Evolutionary conservation across 148 eudicot species (phyloP), one percentile per base, ranked within the genome.

Genomic region (Vaccinium macrocarpon): DNA sequence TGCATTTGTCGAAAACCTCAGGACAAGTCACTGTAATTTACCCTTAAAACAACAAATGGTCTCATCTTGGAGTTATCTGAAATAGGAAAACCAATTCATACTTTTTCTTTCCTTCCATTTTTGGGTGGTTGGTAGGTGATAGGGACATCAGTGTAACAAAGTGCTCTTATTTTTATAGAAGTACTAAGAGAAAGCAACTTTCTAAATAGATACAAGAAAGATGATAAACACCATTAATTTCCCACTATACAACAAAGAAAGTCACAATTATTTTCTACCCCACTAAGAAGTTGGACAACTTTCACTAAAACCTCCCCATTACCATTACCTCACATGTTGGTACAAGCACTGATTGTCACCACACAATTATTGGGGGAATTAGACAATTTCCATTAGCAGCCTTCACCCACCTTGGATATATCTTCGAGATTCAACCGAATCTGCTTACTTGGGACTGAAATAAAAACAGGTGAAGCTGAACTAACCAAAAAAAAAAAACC

Each of bases 321-420:
- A 48, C 56, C 56, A 76, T 49, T 76, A 27, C 79, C 79, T 48
- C 56, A 21, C 1, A 49, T 76, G 53, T n/a, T 48, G 79, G 79
- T 23, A 49, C 56, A 12, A 48, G 79, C 6, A 21, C 25, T 38
- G 3, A 19, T 9, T 46, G 4, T 48, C 78, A 16, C 76, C 76
- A 16, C 50, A 38, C 46, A 42, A 42, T 42, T 42, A 42, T 5
- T 42, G 6, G 6, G 5, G 46, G 46, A 42, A 42, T 42, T 42
- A 5, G 46, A 42, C 46, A 42, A 42, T 42, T 5, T 42, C 46
- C 46, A 42, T 42, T 42, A 42, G 46, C 46, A 42, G 46, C 46
- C 46, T 42, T 42, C 46, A 42, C 46, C 46, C 46, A 5, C 46
- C 46, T 42, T 42, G 6, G 46, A 4, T 42, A 35, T 35, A 35